Evolutionary conservation across 169 alveolate species (phyloP), one percentile per base, ranked within the genome.

Genomic region (Plasmodium knowlesi): DNA sequence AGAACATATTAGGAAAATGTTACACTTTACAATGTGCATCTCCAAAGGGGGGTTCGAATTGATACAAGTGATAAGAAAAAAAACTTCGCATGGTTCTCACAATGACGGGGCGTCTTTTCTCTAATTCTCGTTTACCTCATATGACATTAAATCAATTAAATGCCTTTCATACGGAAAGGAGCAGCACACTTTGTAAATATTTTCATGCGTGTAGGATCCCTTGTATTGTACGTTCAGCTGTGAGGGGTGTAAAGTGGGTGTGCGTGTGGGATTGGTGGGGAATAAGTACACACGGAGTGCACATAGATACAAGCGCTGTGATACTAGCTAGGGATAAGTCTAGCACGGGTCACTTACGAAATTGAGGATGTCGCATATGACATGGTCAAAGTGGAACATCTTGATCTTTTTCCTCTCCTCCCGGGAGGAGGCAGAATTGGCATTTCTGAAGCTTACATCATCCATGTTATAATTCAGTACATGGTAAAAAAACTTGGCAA

Each of bases 161-260:
- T 88, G 94, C 28, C 94, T 54, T 37, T 88, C 94, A 32, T 88
- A 80, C 5, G 94, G 94, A 61, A 88, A 88, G 28, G 94, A 70
- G 19, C 94, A 88, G 34, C 83, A 88, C 30, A 88, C 82, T 25
- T 88, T 78, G 82, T 88, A 88, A 79, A 88, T 88, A 50, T 88
- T 88, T 46, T 88, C 94, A 67, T 88, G 89, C 5, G 72, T 79
- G 34, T 88, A 79, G 34, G 94, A 88, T 22, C 94, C 94, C 73
- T 79, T 88, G 61, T 88, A 88, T 22, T 88, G 90, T 73, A 88
- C 71, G 46, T 88, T 88, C 72, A 88, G 50, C 94, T 88, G 61
- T 12, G 73, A 74, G 22, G 61, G 25, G 57, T 57, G 67, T 39
- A 1, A 74, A 14, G 34, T 67, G 92, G 22, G 41, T 50, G 6